Evolutionary conservation across 1,284 basidiomycete genomes (phyloP).

Genomic region (Veloboletus limbatus): DNA sequence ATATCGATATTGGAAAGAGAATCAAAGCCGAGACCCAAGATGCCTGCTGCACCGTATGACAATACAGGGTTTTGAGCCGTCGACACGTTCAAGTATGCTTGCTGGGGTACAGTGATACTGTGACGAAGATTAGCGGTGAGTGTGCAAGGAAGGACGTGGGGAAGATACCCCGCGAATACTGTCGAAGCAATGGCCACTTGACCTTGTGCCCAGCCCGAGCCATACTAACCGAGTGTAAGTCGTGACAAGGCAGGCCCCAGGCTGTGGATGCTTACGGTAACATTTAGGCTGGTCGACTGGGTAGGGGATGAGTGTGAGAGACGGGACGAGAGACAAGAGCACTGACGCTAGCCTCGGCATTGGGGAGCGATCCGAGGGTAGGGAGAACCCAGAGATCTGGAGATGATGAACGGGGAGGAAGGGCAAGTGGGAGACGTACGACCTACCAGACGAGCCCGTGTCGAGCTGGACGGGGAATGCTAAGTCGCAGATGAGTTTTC

Average conservation of each 20-base stretch:
- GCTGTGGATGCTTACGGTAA: constrained; percentile 48
- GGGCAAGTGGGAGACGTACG: constrained; percentile 22
- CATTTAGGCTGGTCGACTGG: constrained; percentile 48
- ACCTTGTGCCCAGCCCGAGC: constrained; percentile 73
- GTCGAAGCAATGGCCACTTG: constrained; percentile 57
- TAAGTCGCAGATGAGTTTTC: constrained; percentile 26
- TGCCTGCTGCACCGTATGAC: constrained; percentile 68
- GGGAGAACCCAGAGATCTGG: constrained; percentile 74
- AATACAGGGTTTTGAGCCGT: constrained; percentile 65
- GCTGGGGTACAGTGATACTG: constrained; percentile 61
- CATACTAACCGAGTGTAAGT: constrained; percentile 50
- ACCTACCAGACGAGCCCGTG: constrained; percentile 78
- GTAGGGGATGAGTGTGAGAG: constrained; percentile 11
- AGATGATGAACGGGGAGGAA: neutral
- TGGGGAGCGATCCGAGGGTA: constrained; percentile 48
- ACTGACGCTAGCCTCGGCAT: constrained; percentile 52
- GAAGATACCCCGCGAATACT: constrained; percentile 62
- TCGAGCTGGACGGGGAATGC: constrained; percentile 72
- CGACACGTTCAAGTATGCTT: constrained; percentile 67
- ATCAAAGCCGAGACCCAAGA: constrained; percentile 76
- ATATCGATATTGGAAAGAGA: constrained; percentile 67
- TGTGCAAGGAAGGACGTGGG: constrained; percentile 1
- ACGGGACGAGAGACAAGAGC: constrained; percentile 1
- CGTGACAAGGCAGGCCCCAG: neutral
- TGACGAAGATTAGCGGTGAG: constrained; percentile 8